These are phyloP conservation scores for Chlamydomonas sp. DNA, from an alignment of 139 green algal species.

Conservation along the genomic window DNA sequence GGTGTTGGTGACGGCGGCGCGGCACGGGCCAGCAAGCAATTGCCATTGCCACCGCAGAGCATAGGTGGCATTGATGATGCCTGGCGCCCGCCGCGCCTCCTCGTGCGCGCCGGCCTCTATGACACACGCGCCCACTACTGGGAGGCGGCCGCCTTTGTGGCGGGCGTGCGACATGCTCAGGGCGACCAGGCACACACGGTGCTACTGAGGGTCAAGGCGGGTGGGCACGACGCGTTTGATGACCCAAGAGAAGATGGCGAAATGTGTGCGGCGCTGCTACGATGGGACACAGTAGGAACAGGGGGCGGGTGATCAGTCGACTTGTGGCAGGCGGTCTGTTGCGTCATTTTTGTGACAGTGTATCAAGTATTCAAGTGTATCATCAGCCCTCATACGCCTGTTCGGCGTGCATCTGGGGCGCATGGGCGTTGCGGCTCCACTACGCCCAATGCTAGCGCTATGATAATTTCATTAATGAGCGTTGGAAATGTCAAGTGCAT, in stretches of 20 bases:
- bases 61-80: neutral
- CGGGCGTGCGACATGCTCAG: neutral
- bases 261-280: neutral
- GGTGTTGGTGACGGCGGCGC: neutral
- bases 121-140: neutral
- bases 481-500: neutral
- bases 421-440: no score
- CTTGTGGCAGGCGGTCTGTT: no score
- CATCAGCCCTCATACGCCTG: no score
- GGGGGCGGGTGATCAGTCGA: no score
- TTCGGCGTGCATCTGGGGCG: no score
- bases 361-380: no score
- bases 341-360: no score
- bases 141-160: slow-evolving; percentile 6
- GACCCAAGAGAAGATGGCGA: neutral
- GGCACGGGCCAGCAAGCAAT: neutral
- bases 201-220: neutral
- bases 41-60: neutral
- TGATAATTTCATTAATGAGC: neutral
- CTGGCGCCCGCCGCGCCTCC: neutral
- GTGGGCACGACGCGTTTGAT: neutral
- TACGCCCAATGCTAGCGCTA: no score
- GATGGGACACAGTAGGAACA: no score
- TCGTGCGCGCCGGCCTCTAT: neutral
- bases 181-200: neutral